Base-by-base conservation (phyloP, 345 rosid genomes). In the Sonneratia caseolaris region DNA sequence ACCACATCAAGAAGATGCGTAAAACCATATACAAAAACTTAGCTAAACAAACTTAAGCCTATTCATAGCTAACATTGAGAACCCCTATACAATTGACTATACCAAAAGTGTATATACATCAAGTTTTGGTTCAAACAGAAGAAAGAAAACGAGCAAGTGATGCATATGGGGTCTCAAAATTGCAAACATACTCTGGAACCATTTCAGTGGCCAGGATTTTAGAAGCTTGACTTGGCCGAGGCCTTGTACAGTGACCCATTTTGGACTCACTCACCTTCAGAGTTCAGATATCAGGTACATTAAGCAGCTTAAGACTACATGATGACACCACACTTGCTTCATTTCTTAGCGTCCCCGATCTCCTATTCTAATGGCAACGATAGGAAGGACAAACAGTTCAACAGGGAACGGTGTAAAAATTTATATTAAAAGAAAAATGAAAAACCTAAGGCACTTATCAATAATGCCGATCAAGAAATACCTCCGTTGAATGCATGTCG, bases 401-500 rank as follows among this genome's bases (percentile, higher is more conserved):
- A 35, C 49, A 22, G 57, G 53, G 51, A 68, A 18, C 61, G 37
- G 71, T 37, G 24, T 32, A 32, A 43, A 53, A 11, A 69, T 65
- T 68, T 22, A 16, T 10, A 42, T 24, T 42, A 13, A 37, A 57
- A 32, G 74, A 6, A 68, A 16, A 18, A 38, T 27, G 45, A 9
- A 42, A 42, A 42, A 42, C 2, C 45, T 4, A 42, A 42, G 45
- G 45, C 10, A 64, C 32, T 15, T 37, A 66, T 27, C 37, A 68
- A 53, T 43, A 66, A 71, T 51, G 45, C 15, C 13, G 35, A 51
- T 19, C 57, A 57, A 37, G 38, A 27, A 53, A 47, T 95, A 95
- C 99, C 97, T 92, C 96, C 56, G 96, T 91, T 51, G 84, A 80
- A 78, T 95, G 97, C 88, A 83, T 86, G 83, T 84, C 81, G 84